Base-by-base conservation (phyloP, 1,284 basidiomycete species). In the Ustilago curta region DNA sequence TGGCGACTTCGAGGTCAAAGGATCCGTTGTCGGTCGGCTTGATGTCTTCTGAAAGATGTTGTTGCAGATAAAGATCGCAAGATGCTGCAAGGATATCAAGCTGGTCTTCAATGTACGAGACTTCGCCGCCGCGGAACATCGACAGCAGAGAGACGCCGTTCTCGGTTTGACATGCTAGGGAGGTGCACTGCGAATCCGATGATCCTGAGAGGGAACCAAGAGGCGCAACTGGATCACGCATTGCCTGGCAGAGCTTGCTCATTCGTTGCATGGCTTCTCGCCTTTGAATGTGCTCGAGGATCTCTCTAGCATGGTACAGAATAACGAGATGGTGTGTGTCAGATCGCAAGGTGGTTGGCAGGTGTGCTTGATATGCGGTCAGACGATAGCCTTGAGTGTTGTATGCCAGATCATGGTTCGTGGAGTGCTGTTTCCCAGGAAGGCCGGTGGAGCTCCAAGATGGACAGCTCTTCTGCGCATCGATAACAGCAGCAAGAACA, bases 221-320 rank as follows among this genome's bases (percentile, higher is more conserved):
- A 25, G 50, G 16, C 9, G 19, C 32, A 19, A 32, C 31, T n/a
- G 35, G 19, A 23, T 48, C 32, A 12, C 25, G 23, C 31, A 18
- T 18, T 1, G 35, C 18, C 25, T 21, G 39, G 4, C 48, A n/a
- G 6, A 68, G 11, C 3, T 48, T 23, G 37, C 44, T 63, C 48
- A 72, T 51, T 14, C n/a, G 39, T 1, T 49, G 23, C 74, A 79
- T 77, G 19, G 75, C 75, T 37, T 79, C 62, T 37, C 67, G 60
- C 43, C 69, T n/a, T 43, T 74, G 77, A 2, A 77, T 51, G 42
- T 79, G 74, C 42, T 77, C 77, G 12, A 79, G 70, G 27, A 75
- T 60, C 53, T 79, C 75, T 27, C 68, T 39, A 3, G 74, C 69
- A 19, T 70, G 53, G 27, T 71, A 71, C 3, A 75, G 29, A 16